Evolutionary conservation across 2,329 filamentous ascomycete species (phyloP).

Genomic region (Diaporthe velutina): DNA sequence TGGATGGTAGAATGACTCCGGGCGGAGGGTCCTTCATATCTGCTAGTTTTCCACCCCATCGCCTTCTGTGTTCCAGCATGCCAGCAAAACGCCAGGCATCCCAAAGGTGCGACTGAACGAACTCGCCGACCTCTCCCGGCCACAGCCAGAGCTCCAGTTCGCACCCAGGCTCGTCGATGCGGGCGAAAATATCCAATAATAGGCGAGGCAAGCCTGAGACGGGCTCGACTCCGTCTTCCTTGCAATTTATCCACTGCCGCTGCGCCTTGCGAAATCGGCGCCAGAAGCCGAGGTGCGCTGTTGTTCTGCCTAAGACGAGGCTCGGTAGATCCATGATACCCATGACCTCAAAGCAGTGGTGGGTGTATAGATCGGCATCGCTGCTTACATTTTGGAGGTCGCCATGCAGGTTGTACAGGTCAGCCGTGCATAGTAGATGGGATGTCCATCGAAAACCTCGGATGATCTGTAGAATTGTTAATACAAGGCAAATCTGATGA

Average conservation of each 20-base stretch:
- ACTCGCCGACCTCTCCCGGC: constrained; percentile 45
- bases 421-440: constrained; percentile 10
- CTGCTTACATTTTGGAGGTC: constrained; percentile 6
- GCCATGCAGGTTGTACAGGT: constrained; percentile 17
- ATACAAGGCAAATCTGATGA: too few relatives aligned
- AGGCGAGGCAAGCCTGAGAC: constrained; percentile 46
- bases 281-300: constrained; percentile 15
- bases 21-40: constrained; percentile 25
- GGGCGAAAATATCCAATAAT: constrained; percentile 45
- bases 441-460: constrained; percentile 11
- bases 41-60: not conserved
- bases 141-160: constrained; percentile 43
- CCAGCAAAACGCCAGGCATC: constrained; percentile 46
- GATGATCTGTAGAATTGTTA: not conserved
- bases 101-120: constrained; percentile 48
- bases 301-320: not conserved
- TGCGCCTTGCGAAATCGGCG: constrained; percentile 19
- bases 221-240: constrained; percentile 45
- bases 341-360: constrained; percentile 23
- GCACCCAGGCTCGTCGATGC: constrained; percentile 37
- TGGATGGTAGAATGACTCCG: constrained; percentile 41
- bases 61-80: constrained; percentile 39
- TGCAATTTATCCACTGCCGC: not conserved
- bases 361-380: constrained; percentile 17
- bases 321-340: constrained; percentile 18